These are phyloP conservation scores for Acrocalymma vagum DNA, from an alignment of 2,329 filamentous ascomycete species.

Conservation along the genomic window DNA sequence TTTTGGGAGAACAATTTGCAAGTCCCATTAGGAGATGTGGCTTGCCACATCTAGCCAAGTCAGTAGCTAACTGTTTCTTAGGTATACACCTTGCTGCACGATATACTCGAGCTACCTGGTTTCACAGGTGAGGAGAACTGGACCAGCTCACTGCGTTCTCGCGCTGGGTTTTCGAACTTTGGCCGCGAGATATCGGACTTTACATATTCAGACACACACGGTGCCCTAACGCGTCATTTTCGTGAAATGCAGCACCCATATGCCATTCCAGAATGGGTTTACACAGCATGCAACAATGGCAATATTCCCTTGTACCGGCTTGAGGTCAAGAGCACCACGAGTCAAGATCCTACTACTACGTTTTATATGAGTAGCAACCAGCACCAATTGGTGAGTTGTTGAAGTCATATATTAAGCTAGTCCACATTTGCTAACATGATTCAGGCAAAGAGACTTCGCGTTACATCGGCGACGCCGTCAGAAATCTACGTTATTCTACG, in stretches of 20 bases:
- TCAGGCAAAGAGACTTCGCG: conserved; percentile 8
- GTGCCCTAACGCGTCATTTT: conserved; percentile 12
- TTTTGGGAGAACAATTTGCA: conserved; percentile 16
- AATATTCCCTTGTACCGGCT: conserved; percentile 11
- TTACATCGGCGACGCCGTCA: conserved; percentile 5
- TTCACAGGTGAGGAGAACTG: conserved; percentile 14
- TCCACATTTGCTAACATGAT: not conserved
- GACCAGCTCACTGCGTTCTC: conserved; percentile 14
- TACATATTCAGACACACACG: conserved; percentile 12
- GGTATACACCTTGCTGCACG: conserved; percentile 12
- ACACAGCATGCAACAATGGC: conserved; percentile 5
- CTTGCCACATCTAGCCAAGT: conserved; percentile 3
- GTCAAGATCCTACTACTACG: conserved; percentile 9
- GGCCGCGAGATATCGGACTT: conserved; percentile 12
- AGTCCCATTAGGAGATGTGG: conserved; percentile 2
- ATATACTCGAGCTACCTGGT: conserved; percentile 7
- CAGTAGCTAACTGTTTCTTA: conserved; percentile 5
- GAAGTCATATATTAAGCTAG: not conserved
- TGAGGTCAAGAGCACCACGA: conserved; percentile 13
- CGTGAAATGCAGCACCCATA: conserved; percentile 14
- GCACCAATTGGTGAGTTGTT: conserved; percentile 7
- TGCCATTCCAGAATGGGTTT: conserved; percentile 8
- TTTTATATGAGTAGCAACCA: conserved; percentile 12
- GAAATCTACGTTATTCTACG: conserved; percentile 13
- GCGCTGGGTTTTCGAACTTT: conserved; percentile 11